phyloP scores from a whole-genome alignment of 345 rosid genomes.

The Turnera subulata region DNA sequence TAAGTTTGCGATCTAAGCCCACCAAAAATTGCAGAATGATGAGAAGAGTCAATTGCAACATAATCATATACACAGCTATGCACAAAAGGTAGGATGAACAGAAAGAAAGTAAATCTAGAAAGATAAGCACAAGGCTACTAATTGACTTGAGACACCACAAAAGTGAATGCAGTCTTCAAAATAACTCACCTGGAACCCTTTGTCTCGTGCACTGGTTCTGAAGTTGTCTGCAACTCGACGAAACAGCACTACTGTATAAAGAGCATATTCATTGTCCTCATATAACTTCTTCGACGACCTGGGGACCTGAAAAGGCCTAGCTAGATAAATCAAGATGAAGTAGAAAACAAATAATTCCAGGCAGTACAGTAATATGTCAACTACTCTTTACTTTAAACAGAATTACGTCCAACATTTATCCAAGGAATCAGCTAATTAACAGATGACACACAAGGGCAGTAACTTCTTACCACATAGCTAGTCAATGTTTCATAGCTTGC shows the following conservation, averaged over 20 bases:
- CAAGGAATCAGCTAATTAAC: too few relatives aligned
- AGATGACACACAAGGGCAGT: neutral
- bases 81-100: too few relatives aligned
- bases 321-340: conserved; percentile 3
- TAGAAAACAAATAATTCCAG: neutral
- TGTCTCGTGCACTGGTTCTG: conserved; percentile 74
- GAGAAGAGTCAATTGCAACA: too few relatives aligned
- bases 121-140: too few relatives aligned
- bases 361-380: too few relatives aligned
- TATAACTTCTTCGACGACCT: conserved; percentile 87
- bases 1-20: conserved; percentile 3
- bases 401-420: too few relatives aligned
- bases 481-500: conserved; percentile 90
- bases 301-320: conserved; percentile 64
- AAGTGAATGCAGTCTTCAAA: conserved; percentile 6
- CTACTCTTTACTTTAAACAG: too few relatives aligned
- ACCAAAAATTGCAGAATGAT: too few relatives aligned
- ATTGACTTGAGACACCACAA: neutral
- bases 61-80: too few relatives aligned
- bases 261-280: conserved; percentile 99
- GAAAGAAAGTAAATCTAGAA: too few relatives aligned
- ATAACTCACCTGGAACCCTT: conserved; percentile 82
- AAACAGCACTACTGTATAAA: conserved; percentile 81
- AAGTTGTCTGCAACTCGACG: conserved; percentile 92
- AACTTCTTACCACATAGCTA: conserved; percentile 71